Conservation (phyloP, 202 grass and related monocot genomes). For the Schoenoplectus tabernaemontani region DNA sequence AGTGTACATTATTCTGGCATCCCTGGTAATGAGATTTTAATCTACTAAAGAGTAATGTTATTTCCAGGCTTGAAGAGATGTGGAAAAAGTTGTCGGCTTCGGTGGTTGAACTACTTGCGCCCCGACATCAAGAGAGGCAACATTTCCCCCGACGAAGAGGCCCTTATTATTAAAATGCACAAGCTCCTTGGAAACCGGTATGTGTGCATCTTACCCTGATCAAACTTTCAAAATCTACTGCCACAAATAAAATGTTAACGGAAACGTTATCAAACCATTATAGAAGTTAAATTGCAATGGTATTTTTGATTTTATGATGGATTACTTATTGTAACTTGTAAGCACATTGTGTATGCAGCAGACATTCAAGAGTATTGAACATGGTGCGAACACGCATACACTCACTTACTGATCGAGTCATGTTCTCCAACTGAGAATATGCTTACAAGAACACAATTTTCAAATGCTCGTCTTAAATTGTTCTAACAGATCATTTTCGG, state of each 20-base stretch:
- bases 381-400: not conserved
- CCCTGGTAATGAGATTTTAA: not conserved
- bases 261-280: not conserved
- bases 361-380: too few species aligned
- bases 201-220: not conserved
- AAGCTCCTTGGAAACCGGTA: conserved; percentile 19
- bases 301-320: not conserved
- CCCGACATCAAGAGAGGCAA: conserved; percentile 13
- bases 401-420: not conserved
- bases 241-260: not conserved
- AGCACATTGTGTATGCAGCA: not conserved
- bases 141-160: conserved; percentile 17
- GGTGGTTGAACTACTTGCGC: conserved; percentile 12
- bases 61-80: conserved; percentile 2
- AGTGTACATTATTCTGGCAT: not conserved
- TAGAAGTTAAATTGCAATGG: not conserved
- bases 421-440: not conserved
- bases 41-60: not conserved
- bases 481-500: not conserved
- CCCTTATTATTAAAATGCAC: conserved; percentile 5
- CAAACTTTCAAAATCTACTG: not conserved
- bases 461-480: not conserved
- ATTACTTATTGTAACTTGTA: not conserved
- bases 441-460: not conserved
- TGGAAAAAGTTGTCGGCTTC: conserved; percentile 6